A percentile compares a stretch with the other conserved stretches of the same genome.
phyloP scores from a whole-genome alignment of 2,329 filamentous ascomycete species.

The Cytospora piceicola region DNA sequence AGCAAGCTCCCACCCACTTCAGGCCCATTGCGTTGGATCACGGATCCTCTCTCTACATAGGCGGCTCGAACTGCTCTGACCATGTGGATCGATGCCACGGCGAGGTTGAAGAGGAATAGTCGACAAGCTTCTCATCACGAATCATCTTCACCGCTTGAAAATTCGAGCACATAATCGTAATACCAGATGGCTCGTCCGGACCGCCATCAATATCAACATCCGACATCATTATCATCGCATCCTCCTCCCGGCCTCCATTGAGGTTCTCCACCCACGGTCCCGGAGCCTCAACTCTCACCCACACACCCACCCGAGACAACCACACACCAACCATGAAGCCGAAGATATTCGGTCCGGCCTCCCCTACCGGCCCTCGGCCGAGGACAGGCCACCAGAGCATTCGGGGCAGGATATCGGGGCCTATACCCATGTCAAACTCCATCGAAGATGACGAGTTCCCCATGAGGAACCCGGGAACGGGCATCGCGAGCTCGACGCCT shows the following conservation, averaged over 20 bases:
- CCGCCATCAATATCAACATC: slow-evolving; percentile 33
- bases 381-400: slow-evolving; percentile 52
- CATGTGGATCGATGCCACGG: slow-evolving; percentile 36
- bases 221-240: slow-evolving; percentile 17
- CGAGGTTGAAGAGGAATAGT: slow-evolving; percentile 30
- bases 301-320: not conserved
- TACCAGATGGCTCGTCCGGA: slow-evolving; percentile 36
- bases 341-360: slow-evolving; percentile 29
- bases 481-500: slow-evolving; percentile 41
- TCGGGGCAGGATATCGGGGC: slow-evolving; percentile 63
- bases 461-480: slow-evolving; percentile 49
- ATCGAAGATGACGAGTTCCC: slow-evolving; percentile 60
- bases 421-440: slow-evolving; percentile 58
- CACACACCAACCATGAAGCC: slow-evolving; percentile 25
- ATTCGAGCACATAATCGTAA: slow-evolving; percentile 28
- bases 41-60: slow-evolving; percentile 14
- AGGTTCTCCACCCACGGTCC: slow-evolving; percentile 11
- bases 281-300: slow-evolving; percentile 20
- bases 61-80: slow-evolving; percentile 37
- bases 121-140: slow-evolving; percentile 17
- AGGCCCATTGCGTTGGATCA: slow-evolving; percentile 24
- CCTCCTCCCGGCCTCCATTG: slow-evolving; percentile 20
- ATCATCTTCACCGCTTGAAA: slow-evolving; percentile 33
- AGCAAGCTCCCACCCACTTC: slow-evolving; percentile 21
- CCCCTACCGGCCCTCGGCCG: slow-evolving; percentile 45